Evolutionary conservation across 495 filamentous ascomycete genomes (phyloP), one percentile per base, ranked within the genome.

Genomic region (Diplogelasinospora grovesii): DNA sequence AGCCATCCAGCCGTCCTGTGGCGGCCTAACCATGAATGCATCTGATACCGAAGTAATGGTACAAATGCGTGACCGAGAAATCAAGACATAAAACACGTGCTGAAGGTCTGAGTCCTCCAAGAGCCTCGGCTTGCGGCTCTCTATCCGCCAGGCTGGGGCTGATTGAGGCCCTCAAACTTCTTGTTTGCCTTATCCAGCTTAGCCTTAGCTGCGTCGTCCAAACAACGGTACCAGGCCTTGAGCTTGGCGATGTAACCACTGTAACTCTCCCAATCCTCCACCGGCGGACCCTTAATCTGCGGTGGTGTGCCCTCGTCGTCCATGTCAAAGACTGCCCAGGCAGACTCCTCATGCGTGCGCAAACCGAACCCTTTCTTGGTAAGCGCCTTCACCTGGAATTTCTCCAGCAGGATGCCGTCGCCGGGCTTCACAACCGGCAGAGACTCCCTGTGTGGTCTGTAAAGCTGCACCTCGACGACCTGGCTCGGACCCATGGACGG

Each of bases 381-480:
- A 8, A 73, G 39, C n/a, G 69, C 66, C 34, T 70, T 62, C 10
- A 93, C 85, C 39, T 71, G 73, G 51, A 96, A 88, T 27, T 79
- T 70, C 5, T 83, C 73, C 9, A 98, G 70, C 25, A 98, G 59
- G 15, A 95, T 68, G 2, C 81, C 78, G 48, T 92, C 83, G 6
- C 92, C 92, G 11, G 73, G 70, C 3, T 68, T 64, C 18, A 86
- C 67, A 4, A 70, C 53, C 0, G 92, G 92, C 2, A 97, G 65
- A 1, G 78, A 74, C 9, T 74, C 72, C 49, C 80, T 81, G 53
- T 82, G 78, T 1, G 86, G 82, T 4, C 86, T 76, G 58, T 85
- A 85, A 11, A 95, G 66, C 41, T 84, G 78, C 0, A 86, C 85
- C 45, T 75, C 68, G 2, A 61, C 63, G 2, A 76, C 71, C 0